These are phyloP conservation scores for Canavalia gladiata DNA, from an alignment of 306 rosid genomes.

Conservation along the genomic window DNA sequence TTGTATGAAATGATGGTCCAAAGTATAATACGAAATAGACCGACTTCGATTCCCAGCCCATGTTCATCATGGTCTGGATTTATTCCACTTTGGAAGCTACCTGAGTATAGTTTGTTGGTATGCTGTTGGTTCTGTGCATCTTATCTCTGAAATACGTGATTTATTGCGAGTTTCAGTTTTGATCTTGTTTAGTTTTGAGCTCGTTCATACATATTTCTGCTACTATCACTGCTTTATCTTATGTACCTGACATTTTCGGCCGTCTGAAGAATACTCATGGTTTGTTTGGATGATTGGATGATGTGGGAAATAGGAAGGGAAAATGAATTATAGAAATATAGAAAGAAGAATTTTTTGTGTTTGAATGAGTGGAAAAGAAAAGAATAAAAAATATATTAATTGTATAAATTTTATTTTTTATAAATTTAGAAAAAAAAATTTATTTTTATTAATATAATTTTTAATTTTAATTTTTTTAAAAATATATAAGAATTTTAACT, in stretches of 20 bases:
- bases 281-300: too few relatives aligned
- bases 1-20: conserved; percentile 50
- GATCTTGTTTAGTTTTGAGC: conserved; percentile 15
- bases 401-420: too few relatives aligned
- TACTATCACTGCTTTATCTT: not conserved
- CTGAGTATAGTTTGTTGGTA: not conserved
- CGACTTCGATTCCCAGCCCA: conserved; percentile 32
- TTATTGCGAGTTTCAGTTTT: conserved; percentile 31
- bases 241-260: not conserved
- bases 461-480: too few relatives aligned
- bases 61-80: conserved; percentile 45
- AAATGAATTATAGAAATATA: too few relatives aligned
- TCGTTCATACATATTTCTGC: not conserved
- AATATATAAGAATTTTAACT: too few relatives aligned
- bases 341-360: too few relatives aligned
- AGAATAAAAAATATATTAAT: too few relatives aligned
- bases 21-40: conserved; percentile 54
- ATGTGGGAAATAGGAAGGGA: too few relatives aligned
- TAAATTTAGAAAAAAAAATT: too few relatives aligned
- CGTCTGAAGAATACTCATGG: not conserved
- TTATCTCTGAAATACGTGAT: not conserved
- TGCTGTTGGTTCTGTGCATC: conserved; percentile 32
- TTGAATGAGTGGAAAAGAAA: too few relatives aligned
- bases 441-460: too few relatives aligned
- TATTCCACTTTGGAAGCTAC: not conserved